Conservation (phyloP, 306 rosid species). For the Leucaena leucocephala region DNA sequence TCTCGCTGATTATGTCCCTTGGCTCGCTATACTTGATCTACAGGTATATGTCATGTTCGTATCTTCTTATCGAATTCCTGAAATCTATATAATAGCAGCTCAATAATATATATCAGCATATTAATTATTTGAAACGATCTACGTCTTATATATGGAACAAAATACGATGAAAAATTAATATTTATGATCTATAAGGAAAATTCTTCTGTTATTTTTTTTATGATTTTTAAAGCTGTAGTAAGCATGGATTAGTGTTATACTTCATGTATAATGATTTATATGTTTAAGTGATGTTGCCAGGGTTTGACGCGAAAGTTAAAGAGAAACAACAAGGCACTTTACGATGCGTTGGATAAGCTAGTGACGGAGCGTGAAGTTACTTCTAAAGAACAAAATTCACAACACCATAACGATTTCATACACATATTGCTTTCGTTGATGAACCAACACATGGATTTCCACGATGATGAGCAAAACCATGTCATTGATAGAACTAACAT, state of each 20-base stretch:
- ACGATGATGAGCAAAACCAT: slow-evolving; percentile 1
- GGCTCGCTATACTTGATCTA: background rate
- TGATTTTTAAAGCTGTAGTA: too few species aligned
- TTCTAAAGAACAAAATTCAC: background rate
- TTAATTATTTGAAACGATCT: too few species aligned
- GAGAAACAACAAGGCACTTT: background rate
- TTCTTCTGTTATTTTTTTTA: too few species aligned
- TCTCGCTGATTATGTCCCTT: background rate
- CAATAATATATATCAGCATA: too few species aligned
- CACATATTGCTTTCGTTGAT: slow-evolving; percentile 26
- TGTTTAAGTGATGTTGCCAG: slow-evolving; percentile 7
- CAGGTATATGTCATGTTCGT: background rate
- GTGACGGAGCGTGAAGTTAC: background rate
- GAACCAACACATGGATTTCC: background rate
- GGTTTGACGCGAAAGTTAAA: slow-evolving; percentile 31
- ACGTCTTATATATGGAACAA: too few species aligned
- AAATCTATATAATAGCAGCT: too few species aligned
- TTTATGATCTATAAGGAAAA: too few species aligned
- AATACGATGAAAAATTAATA: too few species aligned
- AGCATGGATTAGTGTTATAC: background rate
- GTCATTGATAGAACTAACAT: background rate
- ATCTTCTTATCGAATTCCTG: background rate
- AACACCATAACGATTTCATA: slow-evolving; percentile 12
- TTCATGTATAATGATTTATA: background rate
- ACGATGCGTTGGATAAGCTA: slow-evolving; percentile 28